Evolutionary conservation across 1,139 yeast genomes (phyloP), one percentile per base, ranked within the genome.

Genomic region (Arxiozyma slooffiae): DNA sequence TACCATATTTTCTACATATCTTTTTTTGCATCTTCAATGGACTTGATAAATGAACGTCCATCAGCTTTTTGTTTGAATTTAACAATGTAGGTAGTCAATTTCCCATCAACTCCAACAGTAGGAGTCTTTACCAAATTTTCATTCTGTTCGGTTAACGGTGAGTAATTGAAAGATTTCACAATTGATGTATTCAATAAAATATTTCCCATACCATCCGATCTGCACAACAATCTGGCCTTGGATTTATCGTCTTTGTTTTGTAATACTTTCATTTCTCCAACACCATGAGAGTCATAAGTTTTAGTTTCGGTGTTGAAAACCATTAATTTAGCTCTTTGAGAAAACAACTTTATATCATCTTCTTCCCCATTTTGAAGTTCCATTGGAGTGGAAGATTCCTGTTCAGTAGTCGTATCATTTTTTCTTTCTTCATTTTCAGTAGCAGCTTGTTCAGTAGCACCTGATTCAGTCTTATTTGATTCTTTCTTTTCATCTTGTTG

Each of bases 141-240:
- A 17, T 80, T 82, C 8, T 86, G 87, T 44, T 79, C 68, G 4
- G 77, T 69, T 42, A 66, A 53, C 14, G 69, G 64, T 53, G 78
- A 70, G 65, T 83, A 81, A 42, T 72, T 72, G 60, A 85, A 68
- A 54, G 75, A 74, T 61, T 76, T 72, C 51, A 75, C 70, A 9
- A 85, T 69, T 21, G 72, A 66, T 21, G 81, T 72, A 66, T 92
- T 92, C 54, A 92, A 71, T 43, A 92, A 67, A n/a, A 89, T 81
- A 58, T 94, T 76, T 46, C 85, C 85, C 42, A 90, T 81, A 40
- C 96, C 96, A 53, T 90, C 97, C 0, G 96, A 87, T 61, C 97
- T 80, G 24, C 92, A 76, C 43, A 92, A 70, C 16, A 87, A 71
- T 63, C 98, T 80, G 2, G 82, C 67, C 64, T 87, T 87, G 2